These are phyloP conservation scores for Aegilops tauschii DNA, from an alignment of 176 grass and related monocot species.

Conservation along the genomic window DNA sequence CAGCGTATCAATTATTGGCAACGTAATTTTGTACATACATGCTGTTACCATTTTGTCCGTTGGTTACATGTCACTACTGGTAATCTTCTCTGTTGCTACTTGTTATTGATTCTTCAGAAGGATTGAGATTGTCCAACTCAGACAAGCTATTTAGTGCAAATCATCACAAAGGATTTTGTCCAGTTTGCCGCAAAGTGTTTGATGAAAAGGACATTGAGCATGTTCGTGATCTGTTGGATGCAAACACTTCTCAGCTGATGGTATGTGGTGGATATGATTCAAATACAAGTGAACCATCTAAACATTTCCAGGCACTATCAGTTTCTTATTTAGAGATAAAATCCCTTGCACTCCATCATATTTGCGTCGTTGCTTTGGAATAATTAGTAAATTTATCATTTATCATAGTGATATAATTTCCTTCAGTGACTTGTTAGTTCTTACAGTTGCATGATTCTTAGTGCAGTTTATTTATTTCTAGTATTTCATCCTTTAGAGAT, in stretches of 20 bases:
- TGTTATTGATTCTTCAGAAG: slow-evolving; percentile 38
- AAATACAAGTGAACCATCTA: background rate
- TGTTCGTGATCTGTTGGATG: slow-evolving; percentile 53
- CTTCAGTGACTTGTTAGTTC: background rate
- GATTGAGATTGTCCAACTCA: slow-evolving; percentile 45
- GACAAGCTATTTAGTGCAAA: slow-evolving; percentile 38
- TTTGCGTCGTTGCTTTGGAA: background rate
- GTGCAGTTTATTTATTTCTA: background rate
- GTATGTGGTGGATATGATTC: slow-evolving; percentile 53
- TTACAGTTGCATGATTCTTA: background rate
- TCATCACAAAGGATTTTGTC: slow-evolving; percentile 77
- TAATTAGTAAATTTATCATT: background rate
- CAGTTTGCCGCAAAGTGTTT: slow-evolving; percentile 92
- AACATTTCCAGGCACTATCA: background rate
- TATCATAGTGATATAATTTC: background rate
- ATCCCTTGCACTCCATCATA: slow-evolving; percentile 4
- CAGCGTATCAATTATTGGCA: background rate
- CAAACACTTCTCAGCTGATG: slow-evolving; percentile 46
- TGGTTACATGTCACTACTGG: slow-evolving; percentile 7
- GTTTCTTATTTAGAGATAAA: slow-evolving; percentile 7
- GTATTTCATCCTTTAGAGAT: background rate
- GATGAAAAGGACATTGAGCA: slow-evolving; percentile 94
- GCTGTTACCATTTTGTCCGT: background rate
- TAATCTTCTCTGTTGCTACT: slow-evolving; percentile 26
- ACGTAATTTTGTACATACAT: slow-evolving; percentile 12